Percentiles rank a stretch among this genome's conserved stretches.
Evolutionary conservation across 805 yeast species (phyloP).

Genomic region (Blastobotrys attinorum): DNA sequence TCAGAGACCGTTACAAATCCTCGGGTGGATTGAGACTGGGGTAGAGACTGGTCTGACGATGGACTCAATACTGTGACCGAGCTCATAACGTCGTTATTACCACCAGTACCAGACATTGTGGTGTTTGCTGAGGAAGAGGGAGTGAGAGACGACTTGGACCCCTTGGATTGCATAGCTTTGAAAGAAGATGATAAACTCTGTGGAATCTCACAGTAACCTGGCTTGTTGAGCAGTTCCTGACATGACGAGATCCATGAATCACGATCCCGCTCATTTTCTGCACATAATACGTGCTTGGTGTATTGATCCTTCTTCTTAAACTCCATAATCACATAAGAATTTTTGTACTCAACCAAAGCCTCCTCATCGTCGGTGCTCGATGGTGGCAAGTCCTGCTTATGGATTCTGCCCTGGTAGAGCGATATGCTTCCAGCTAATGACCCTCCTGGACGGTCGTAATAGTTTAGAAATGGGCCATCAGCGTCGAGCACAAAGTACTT

Average conservation of each 20-base stretch:
- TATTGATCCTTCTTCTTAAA: conserved; percentile 27
- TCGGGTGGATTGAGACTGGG: no score
- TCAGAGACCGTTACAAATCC: no score
- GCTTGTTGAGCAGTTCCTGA: conserved; percentile 19
- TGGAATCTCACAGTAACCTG: conserved; percentile 3
- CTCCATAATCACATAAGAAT: conserved; percentile 48
- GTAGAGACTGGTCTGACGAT: no score
- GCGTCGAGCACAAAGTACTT: conserved; percentile 51
- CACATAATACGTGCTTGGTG: conserved; percentile 52
- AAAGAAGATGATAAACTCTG: background rate
- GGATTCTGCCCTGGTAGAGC: conserved; percentile 46
- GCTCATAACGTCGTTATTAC: background rate
- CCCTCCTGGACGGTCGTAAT: conserved; percentile 53
- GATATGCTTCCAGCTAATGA: conserved; percentile 44
- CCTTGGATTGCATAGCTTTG: background rate
- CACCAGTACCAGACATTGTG: background rate
- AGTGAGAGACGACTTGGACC: background rate
- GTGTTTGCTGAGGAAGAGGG: background rate
- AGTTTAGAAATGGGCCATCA: conserved; percentile 49
- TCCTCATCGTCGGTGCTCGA: conserved; percentile 32
- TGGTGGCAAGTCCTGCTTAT: conserved; percentile 30
- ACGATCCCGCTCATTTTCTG: conserved; percentile 71
- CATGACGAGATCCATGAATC: conserved; percentile 59
- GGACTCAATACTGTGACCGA: background rate
- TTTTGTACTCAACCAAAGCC: conserved; percentile 31